Percentiles rank a stretch among this genome's conserved stretches.
Conservation (phyloP, 768 basidiomycete genomes). For the Coprinopsis strossmayeri region DNA sequence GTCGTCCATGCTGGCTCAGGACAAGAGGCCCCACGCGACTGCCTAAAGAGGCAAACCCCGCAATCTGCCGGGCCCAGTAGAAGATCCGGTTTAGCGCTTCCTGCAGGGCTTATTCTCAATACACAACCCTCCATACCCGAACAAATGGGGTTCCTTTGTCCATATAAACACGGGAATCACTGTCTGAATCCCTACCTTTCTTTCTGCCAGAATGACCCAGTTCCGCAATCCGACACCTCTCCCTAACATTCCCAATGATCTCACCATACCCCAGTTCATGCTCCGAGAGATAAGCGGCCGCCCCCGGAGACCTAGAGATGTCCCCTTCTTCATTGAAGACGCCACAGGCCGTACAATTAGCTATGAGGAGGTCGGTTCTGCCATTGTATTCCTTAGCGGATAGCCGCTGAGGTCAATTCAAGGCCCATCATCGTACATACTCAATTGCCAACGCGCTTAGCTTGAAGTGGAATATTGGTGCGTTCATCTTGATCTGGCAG, state of each 20-base stretch:
- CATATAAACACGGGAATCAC: no score
- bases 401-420: not conserved
- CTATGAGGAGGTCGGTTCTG: slow-evolving; percentile 39
- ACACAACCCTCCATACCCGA: not conserved
- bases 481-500: slow-evolving; percentile 6
- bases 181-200: not conserved
- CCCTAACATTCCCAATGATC: slow-evolving; percentile 50
- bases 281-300: slow-evolving; percentile 38
- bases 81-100: slow-evolving; percentile 10
- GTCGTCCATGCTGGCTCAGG: slow-evolving; percentile 33
- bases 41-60: slow-evolving; percentile 6
- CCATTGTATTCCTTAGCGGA: not conserved
- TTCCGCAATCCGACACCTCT: slow-evolving; percentile 26
- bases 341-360: slow-evolving; percentile 35
- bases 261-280: slow-evolving; percentile 63
- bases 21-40: slow-evolving; percentile 1
- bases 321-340: slow-evolving; percentile 59
- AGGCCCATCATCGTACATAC: slow-evolving; percentile 35
- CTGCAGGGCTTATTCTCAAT: not conserved
- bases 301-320: slow-evolving; percentile 36
- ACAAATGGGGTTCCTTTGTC: not conserved
- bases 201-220: slow-evolving; percentile 11
- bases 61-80: not conserved
- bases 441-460: slow-evolving; percentile 50
- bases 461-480: slow-evolving; percentile 43